Evolutionary conservation across 345 rosid genomes (phyloP).

Genomic region (Laguncularia racemosa): DNA sequence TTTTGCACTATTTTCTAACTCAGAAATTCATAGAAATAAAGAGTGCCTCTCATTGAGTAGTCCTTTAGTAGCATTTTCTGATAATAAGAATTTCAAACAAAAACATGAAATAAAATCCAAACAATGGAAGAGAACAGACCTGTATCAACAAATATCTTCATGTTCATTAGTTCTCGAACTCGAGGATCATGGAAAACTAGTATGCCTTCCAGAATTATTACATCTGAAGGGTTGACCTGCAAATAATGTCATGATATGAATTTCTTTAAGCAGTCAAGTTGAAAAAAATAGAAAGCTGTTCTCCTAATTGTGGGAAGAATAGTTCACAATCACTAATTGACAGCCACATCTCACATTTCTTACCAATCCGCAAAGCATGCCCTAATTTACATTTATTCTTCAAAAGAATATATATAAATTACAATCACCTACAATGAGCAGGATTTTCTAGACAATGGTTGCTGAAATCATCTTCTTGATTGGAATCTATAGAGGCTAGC

Average conservation of each 20-base stretch:
- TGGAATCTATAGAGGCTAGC: too few species aligned
- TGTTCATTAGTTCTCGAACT: constrained; percentile 86
- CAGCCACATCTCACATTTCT: not conserved
- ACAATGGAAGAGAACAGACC: constrained; percentile 31
- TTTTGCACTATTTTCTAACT: too few species aligned
- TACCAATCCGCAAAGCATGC: too few species aligned
- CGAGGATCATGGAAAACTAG: constrained; percentile 87
- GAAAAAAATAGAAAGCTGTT: not conserved
- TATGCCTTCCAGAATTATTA: constrained; percentile 91
- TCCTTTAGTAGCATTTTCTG: not conserved
- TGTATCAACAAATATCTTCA: constrained; percentile 98
- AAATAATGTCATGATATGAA: constrained; percentile 12
- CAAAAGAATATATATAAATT: too few species aligned
- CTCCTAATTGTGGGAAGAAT: not conserved
- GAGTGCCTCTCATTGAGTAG: not conserved
- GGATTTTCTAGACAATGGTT: too few species aligned
- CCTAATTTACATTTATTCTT: too few species aligned
- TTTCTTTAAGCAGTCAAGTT: not conserved
- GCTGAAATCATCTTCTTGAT: too few species aligned
- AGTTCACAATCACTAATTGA: too few species aligned
- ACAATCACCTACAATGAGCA: too few species aligned
- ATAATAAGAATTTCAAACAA: not conserved
- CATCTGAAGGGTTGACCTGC: constrained; percentile 96
- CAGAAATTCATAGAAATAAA: too few species aligned
- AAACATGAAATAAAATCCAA: not conserved